Base-by-base conservation (phyloP, 345 rosid species). In the Dovyalis caffra region DNA sequence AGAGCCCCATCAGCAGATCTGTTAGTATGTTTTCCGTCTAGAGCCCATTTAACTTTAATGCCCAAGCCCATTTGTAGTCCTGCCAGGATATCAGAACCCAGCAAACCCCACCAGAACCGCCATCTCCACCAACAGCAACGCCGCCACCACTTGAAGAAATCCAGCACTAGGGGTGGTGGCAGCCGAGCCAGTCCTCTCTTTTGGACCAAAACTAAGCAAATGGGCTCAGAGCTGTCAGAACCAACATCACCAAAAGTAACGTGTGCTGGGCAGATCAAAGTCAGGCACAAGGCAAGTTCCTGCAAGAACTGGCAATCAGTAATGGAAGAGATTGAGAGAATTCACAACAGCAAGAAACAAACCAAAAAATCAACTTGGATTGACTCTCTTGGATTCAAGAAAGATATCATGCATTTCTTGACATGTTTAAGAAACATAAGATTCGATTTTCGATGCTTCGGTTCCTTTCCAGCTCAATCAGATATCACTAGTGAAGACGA, bases 211-310 rank as follows among this genome's bases (percentile, higher is more conserved):
- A 76, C 45, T 75, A 91, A 86, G 84, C 88, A 83, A 35, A 81
- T 85, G 76, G 90, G 86, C 0, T 75, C 84, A 1, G 92, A 74
- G 77, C 85, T 76, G 25, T 71, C 86, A 11, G 97, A 95, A 62
- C 99, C 99, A 0, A 92, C 92, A 10, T 95, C 99, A 8, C 97
- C 99, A 0, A 88, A 91, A 76, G 97, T 95, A 31, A 95, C 95
- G 1, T 95, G 99, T 45, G 93, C 92, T 4, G 99, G 99, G 35
- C 95, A 95, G 90, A 91, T 95, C 87, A 95, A 90, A 85, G 92
- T 92, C n/a, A 79, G 88, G 74, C 89, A 88, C 21, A 88, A 88
- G 69, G 77, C 83, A 8, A 76, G 83, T 35, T 47, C 91, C 38
- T 82, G 91, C 78, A 92, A 87, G 89, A 92, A 82, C 69, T 91